A percentile compares a stretch with the other conserved stretches of the same genome.
phyloP scores from a whole-genome alignment of 2,329 filamentous ascomycete genomes.

The Macrophomina phaseolina region DNA sequence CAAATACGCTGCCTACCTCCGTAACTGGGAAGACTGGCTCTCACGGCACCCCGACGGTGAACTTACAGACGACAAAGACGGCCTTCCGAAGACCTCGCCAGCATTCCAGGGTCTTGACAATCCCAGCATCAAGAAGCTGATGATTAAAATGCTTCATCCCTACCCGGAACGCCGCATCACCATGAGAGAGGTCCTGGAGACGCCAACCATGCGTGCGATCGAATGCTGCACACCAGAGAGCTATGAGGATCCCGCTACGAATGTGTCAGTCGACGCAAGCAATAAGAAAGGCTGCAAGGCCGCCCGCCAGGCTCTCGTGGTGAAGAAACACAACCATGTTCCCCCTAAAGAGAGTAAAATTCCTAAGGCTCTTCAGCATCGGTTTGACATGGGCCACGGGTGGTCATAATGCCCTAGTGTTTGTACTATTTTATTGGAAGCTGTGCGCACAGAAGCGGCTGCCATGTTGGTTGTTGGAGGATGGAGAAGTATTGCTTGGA shows the following conservation, averaged over 20 bases:
- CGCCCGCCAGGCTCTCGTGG: constrained; percentile 41
- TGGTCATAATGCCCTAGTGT: constrained; percentile 28
- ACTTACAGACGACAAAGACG: constrained; percentile 35
- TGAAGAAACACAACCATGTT: constrained; percentile 54
- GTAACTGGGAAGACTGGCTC: constrained; percentile 73
- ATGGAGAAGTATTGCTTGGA: too few species aligned
- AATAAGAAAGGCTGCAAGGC: constrained; percentile 45
- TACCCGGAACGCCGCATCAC: constrained; percentile 72
- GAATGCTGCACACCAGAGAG: constrained; percentile 80
- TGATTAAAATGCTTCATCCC: constrained; percentile 84
- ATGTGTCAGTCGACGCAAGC: constrained; percentile 63
- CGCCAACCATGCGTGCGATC: constrained; percentile 74
- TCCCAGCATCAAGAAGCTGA: constrained; percentile 69
- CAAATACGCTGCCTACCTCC: constrained; percentile 68
- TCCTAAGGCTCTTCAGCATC: constrained; percentile 42
- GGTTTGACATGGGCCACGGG: constrained; percentile 48
- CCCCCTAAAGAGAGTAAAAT: constrained; percentile 49
- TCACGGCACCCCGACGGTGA: constrained; percentile 55
- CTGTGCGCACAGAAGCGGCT: too few species aligned
- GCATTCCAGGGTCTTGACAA: constrained; percentile 72
- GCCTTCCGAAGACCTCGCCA: constrained; percentile 69
- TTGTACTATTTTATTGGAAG: background rate
- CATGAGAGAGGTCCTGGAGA: constrained; percentile 71
- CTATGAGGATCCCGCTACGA: constrained; percentile 67
- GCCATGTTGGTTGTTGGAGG: too few species aligned